Evolutionary conservation across 306 rosid genomes (phyloP), one percentile per base, ranked within the genome.

Genomic region (Dalbergia cultrata): DNA sequence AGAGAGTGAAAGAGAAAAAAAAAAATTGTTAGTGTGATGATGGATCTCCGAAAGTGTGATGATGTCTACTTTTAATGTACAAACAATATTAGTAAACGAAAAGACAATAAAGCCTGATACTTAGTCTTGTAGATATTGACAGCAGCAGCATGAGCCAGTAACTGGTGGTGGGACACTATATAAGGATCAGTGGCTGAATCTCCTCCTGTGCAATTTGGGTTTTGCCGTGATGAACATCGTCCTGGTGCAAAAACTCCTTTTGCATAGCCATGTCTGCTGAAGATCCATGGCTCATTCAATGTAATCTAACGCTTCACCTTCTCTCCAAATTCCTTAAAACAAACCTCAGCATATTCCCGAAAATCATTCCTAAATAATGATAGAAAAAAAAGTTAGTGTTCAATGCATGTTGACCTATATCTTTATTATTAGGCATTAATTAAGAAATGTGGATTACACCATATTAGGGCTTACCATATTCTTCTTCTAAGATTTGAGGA

Each of bases 121-220:
- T 85, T 84, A 8, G 70, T 5, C 45, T 45, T 87, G 52, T 86
- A 90, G 8, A 88, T 10, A 26, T 79, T 45, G 56, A 81, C 89
- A 2, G 81, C 87, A 11, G 82, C 74, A 19, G 85, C 93, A 87
- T 87, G 92, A 86, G 94, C 87, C n/a, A 91, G 85, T 64, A 89
- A 84, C 12, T 53, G 88, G 35, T 89, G 14, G 37, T 91, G 97
- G 14, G 89, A 7, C 17, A 80, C 90, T 19, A 85, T 21, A 71
- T 91, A 89, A 0, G 93, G 93, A 68, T 91, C 97, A 3, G 81
- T 88, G 3, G 79, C 84, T 3, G 93, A 86, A 59, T 89, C 65
- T 0, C 96, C 96, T 4, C 86, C 89, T 0, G 45, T 72, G 43
- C 90, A 91, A 62, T 81, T 85, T 8, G 10, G 19, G 2, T 66